phyloP scores from a whole-genome alignment of 495 filamentous ascomycete genomes.

The Lophiostoma macrostomum region DNA sequence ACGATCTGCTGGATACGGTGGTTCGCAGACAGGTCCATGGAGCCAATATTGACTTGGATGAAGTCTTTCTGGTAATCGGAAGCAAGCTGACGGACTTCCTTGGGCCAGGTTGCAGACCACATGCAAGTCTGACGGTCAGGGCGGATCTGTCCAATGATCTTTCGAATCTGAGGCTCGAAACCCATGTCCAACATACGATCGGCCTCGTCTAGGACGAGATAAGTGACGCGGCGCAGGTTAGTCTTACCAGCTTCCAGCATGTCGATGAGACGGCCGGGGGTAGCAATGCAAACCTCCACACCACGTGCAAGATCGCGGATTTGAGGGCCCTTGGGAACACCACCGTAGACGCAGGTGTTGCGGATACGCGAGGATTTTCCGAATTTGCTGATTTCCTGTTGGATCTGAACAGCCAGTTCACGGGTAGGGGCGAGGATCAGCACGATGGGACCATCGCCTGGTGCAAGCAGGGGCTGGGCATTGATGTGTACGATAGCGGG shows the following conservation, averaged over 20 bases:
- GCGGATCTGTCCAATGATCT: slow-evolving; percentile 95
- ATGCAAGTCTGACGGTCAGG: slow-evolving; percentile 99
- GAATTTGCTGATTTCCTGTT: slow-evolving; percentile 92
- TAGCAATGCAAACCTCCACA: slow-evolving; percentile 91
- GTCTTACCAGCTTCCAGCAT: slow-evolving; percentile 98
- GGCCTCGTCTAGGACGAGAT: slow-evolving; percentile 85
- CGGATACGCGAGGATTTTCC: slow-evolving; percentile 96
- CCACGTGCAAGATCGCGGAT: slow-evolving; percentile 88
- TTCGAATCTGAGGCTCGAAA: slow-evolving; percentile 86
- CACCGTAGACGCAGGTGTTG: slow-evolving; percentile 98
- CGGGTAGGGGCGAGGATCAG: slow-evolving; percentile 92
- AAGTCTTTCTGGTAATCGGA: slow-evolving; percentile 92
- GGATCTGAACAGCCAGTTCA: slow-evolving; percentile 97
- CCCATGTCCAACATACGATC: slow-evolving; percentile 92
- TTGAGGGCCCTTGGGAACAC: slow-evolving; percentile 94
- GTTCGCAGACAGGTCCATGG: slow-evolving; percentile 93
- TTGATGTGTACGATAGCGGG: slow-evolving; percentile 99
- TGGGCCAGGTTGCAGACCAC: slow-evolving; percentile 99
- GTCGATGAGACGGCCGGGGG: slow-evolving; percentile 94
- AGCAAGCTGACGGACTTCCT: slow-evolving; percentile 95
- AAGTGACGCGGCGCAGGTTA: slow-evolving; percentile 95
- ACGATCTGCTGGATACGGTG: slow-evolving; percentile 98
- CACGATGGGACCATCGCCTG: slow-evolving; percentile 95
- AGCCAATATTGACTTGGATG: slow-evolving; percentile 99
- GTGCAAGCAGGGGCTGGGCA: slow-evolving; percentile 94